A percentile compares a stretch with the other conserved stretches of the same genome.
These are phyloP conservation scores for Colletotrichum sp. DNA, from an alignment of 2,329 filamentous ascomycete species.

Conservation along the genomic window DNA sequence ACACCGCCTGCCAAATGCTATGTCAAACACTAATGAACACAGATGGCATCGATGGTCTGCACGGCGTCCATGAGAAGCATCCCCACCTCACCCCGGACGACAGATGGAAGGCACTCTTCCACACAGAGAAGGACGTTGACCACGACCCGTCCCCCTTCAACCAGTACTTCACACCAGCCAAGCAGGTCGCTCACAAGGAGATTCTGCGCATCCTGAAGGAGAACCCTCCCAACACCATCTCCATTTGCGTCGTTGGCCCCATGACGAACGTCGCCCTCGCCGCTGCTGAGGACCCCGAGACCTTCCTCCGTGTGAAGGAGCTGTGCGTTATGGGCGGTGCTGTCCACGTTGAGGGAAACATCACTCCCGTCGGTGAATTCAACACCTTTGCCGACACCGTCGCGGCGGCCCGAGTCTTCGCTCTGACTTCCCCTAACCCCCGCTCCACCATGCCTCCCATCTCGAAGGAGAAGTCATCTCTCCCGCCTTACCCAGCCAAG, in stretches of 20 bases:
- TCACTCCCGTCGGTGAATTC: constrained; percentile 88
- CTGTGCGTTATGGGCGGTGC: constrained; percentile 95
- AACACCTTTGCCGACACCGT: constrained; percentile 91
- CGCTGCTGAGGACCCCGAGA: constrained; percentile 85
- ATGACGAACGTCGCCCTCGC: constrained; percentile 93
- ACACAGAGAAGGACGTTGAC: constrained; percentile 37
- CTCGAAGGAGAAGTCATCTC: constrained; percentile 50
- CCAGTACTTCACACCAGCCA: constrained; percentile 77
- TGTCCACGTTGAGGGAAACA: constrained; percentile 80
- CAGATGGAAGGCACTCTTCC: constrained; percentile 74
- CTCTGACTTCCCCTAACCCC: constrained; percentile 76
- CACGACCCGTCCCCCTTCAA: constrained; percentile 45
- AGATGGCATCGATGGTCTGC: constrained; percentile 80
- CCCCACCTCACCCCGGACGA: constrained; percentile 78
- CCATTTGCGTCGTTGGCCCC: constrained; percentile 88
- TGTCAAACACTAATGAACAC: constrained; percentile 1
- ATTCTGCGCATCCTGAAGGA: constrained; percentile 87
- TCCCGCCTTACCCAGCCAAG: constrained; percentile 67
- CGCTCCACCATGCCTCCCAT: constrained; percentile 80
- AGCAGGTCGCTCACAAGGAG: constrained; percentile 76
- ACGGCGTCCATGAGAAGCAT: constrained; percentile 76
- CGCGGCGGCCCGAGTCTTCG: constrained; percentile 77
- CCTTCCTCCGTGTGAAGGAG: constrained; percentile 88
- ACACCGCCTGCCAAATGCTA: background rate
- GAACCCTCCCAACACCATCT: constrained; percentile 83